A percentile compares a stretch with the other conserved stretches of the same genome.
Conservation (phyloP, 2,329 filamentous ascomycete species). For the Pseudopithomyces chartarum region DNA sequence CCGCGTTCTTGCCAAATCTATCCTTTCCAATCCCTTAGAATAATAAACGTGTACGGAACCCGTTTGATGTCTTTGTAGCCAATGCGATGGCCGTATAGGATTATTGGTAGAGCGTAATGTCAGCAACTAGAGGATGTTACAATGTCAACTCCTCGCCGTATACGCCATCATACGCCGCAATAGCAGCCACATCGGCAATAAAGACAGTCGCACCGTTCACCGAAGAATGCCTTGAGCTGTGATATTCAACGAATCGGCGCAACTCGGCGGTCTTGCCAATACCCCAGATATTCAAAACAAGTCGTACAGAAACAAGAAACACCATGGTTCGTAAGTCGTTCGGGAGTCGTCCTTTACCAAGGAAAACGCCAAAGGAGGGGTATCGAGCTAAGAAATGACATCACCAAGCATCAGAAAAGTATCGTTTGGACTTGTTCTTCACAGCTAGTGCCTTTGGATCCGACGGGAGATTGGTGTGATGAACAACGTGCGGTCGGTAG, state of each 20-base stretch:
- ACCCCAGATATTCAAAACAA: neutral
- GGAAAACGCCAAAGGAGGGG: slow-evolving; percentile 10
- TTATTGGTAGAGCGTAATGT: no score
- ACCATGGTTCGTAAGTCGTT: slow-evolving; percentile 1
- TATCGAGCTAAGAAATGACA: slow-evolving; percentile 12
- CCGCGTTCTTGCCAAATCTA: neutral
- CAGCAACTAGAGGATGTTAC: no score
- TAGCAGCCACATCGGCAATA: neutral
- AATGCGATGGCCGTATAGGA: no score
- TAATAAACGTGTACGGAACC: neutral
- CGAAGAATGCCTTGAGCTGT: neutral
- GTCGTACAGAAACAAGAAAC: slow-evolving; percentile 1
- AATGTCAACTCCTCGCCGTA: no score
- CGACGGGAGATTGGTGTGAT: slow-evolving; percentile 69
- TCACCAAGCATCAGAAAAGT: slow-evolving; percentile 52
- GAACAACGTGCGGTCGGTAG: slow-evolving; percentile 89
- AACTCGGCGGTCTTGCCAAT: neutral
- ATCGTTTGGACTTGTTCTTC: slow-evolving; percentile 53
- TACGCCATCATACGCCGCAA: no score
- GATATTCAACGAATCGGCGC: neutral
- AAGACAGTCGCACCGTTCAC: neutral
- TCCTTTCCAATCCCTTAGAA: neutral
- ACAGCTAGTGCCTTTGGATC: slow-evolving; percentile 53
- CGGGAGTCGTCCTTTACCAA: neutral
- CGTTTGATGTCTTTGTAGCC: neutral